Evolutionary conservation across 768 basidiomycete genomes (phyloP).

Genomic region (Boletus rubroflammeus): DNA sequence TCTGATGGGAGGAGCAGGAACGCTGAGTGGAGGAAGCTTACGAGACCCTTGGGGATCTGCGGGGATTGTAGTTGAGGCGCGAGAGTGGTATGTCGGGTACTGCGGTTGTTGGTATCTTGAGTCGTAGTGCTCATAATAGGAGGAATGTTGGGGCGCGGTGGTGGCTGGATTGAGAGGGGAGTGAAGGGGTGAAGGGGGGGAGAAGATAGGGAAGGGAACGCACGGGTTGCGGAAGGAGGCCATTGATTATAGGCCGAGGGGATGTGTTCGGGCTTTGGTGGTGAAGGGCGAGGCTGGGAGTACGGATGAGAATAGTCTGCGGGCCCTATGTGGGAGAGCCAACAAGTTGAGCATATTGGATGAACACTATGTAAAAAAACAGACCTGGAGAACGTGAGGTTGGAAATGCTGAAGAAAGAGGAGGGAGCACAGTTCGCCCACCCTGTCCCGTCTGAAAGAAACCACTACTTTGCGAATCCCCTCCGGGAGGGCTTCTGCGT

Average conservation of each 20-base stretch:
- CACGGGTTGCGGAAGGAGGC: constrained; percentile 32
- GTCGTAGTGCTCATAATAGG: constrained; percentile 57
- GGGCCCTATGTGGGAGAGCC: constrained; percentile 57
- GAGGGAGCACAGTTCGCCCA: constrained; percentile 87
- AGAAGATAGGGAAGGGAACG: constrained; percentile 25
- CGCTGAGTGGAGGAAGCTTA: constrained; percentile 54
- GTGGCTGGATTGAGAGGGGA: constrained; percentile 13
- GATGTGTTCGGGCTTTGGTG: constrained; percentile 56
- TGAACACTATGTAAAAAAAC: constrained; percentile 57
- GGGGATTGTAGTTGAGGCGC: constrained; percentile 47
- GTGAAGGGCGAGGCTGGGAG: constrained; percentile 63
- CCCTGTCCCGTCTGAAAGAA: constrained; percentile 80
- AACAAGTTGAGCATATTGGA: constrained; percentile 56
- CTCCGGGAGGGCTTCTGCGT: constrained; percentile 63
- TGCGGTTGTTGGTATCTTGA: constrained; percentile 40
- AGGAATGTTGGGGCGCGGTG: constrained; percentile 48
- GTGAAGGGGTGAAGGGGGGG: not conserved
- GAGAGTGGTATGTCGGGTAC: constrained; percentile 47
- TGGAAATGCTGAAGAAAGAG: constrained; percentile 81
- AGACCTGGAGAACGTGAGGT: constrained; percentile 89
- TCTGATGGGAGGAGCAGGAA: constrained; percentile 41
- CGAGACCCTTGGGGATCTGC: constrained; percentile 49
- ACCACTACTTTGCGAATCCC: constrained; percentile 54
- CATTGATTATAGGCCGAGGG: constrained; percentile 47
- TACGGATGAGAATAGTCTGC: constrained; percentile 54